Percentiles rank a stretch among this genome's conserved stretches.
phyloP scores from a whole-genome alignment of 257 asterid species.

The Datura wrightii region DNA sequence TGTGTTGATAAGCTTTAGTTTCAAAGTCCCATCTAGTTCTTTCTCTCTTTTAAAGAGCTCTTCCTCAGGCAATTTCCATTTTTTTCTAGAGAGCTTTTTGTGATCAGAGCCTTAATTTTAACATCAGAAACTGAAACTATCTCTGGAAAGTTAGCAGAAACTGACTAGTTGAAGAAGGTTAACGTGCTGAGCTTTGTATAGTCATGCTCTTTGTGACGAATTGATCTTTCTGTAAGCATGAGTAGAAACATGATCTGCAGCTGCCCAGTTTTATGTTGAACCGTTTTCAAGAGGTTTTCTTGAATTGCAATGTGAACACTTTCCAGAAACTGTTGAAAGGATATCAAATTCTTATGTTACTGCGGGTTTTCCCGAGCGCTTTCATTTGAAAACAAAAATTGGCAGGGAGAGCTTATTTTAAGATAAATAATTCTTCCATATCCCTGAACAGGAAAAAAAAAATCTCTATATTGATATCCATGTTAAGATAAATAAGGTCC shows the following conservation, averaged over 20 bases:
- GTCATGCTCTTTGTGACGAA: not conserved
- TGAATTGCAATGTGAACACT: not conserved
- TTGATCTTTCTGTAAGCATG: not conserved
- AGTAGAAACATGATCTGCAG: not conserved
- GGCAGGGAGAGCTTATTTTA: not conserved
- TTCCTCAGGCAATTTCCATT: not conserved
- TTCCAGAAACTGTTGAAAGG: not conserved
- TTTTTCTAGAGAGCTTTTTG: not conserved
- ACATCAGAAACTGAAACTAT: conserved; percentile 2
- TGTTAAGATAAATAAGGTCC: not conserved
- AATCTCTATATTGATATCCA: not conserved
- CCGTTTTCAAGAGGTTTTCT: not conserved
- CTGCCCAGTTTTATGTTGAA: conserved; percentile 11
- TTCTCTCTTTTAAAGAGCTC: not conserved
- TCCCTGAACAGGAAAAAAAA: not conserved
- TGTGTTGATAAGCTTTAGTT: not conserved
- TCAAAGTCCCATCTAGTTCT: not conserved
- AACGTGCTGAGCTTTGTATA: not conserved
- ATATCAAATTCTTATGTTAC: not conserved
- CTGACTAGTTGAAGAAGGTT: not conserved
- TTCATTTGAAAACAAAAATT: not conserved
- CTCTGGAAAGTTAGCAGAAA: not conserved
- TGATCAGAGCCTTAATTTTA: not conserved
- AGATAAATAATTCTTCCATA: not conserved
- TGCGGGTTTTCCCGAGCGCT: not conserved